Base-by-base conservation (phyloP, 2,329 filamentous ascomycete genomes). In the Fusarium sp. region DNA sequence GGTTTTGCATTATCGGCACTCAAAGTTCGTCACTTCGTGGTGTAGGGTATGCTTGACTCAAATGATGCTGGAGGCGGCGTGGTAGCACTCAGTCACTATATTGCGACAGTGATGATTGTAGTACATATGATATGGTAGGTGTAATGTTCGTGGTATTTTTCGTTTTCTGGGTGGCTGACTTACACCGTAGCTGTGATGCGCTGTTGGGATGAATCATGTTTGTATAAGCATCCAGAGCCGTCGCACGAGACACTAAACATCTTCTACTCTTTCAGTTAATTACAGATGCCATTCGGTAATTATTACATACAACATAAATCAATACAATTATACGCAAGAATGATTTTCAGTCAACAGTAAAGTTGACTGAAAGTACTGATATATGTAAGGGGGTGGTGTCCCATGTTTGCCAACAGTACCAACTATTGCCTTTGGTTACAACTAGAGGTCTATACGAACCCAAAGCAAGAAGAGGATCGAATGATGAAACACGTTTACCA, bases 31-130 rank as follows among this genome's bases (percentile, higher is more conserved):
- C 28, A 30, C 6, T 12, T 23, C 8, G 9, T 13, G 35, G 13
- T 76, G 28, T 71, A 77, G 75, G 75, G 75, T 77, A 77, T 40
- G 5, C 4, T 15, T 0, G 3, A 23, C 37, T 38, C 6, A 38
- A 54, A 8, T 15, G 32, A 13, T 44, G 30, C n/a, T 23, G 21
- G 64, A 42, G 32, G 38, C 28, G 58, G 44, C 33, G 10, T 28
- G 12, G 30, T 25, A 16, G 43, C 49, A 53, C 42, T 60, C 9
- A 9, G 15, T n/a, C n/a, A 6, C 12, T 23, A 30, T 8, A 18
- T n/a, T 8, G 23, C 8, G 9, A 49, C 12, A 28, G 12, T 28
- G 16, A 15, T 58, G 11, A 10, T 33, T 59, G 28, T 23, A 25
- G 12, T 33, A 35, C 2, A 15, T 23, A 25, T 49, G n/a, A 16